Conservation (phyloP, 1,284 basidiomycete species). For the Ceratobasidium sp. region DNA sequence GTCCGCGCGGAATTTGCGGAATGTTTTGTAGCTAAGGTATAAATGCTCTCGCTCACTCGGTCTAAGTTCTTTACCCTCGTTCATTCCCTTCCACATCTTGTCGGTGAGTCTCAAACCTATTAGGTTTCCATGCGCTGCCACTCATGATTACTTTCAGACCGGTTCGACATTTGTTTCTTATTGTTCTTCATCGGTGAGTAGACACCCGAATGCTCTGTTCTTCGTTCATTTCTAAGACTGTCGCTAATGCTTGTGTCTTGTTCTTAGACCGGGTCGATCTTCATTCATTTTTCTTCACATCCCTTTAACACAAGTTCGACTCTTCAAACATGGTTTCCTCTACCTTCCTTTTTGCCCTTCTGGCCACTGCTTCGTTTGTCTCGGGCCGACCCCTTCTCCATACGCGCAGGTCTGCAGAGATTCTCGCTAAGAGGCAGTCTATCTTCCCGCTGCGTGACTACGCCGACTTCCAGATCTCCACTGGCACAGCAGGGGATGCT, state of each 20-base stretch:
- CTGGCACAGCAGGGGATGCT: slow-evolving; percentile 40
- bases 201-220: no score
- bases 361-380: slow-evolving; percentile 26
- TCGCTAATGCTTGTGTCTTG: not conserved
- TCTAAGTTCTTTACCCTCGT: slow-evolving; percentile 3
- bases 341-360: slow-evolving; percentile 23
- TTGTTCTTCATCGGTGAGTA: slow-evolving; percentile 35
- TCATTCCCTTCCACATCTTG: slow-evolving; percentile 16
- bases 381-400: slow-evolving; percentile 11
- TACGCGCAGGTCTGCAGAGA: not conserved
- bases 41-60: not conserved
- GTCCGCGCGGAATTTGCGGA: not conserved
- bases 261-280: slow-evolving; percentile 39
- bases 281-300: slow-evolving; percentile 33
- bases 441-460: slow-evolving; percentile 31
- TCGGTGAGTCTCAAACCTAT: slow-evolving; percentile 19
- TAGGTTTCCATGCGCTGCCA: not conserved
- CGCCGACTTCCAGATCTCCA: slow-evolving; percentile 41
- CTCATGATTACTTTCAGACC: slow-evolving; percentile 17
- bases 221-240: no score
- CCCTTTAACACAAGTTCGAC: slow-evolving; percentile 4
- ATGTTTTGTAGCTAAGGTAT: not conserved
- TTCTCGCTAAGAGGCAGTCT: slow-evolving; percentile 1
- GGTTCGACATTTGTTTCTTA: slow-evolving; percentile 30
- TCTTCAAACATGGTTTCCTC: slow-evolving; percentile 24